A percentile compares a stretch with the other conserved stretches of the same genome.
These are phyloP conservation scores for Veloboletus limbatus DNA, from an alignment of 1,284 basidiomycete species.

Conservation along the genomic window DNA sequence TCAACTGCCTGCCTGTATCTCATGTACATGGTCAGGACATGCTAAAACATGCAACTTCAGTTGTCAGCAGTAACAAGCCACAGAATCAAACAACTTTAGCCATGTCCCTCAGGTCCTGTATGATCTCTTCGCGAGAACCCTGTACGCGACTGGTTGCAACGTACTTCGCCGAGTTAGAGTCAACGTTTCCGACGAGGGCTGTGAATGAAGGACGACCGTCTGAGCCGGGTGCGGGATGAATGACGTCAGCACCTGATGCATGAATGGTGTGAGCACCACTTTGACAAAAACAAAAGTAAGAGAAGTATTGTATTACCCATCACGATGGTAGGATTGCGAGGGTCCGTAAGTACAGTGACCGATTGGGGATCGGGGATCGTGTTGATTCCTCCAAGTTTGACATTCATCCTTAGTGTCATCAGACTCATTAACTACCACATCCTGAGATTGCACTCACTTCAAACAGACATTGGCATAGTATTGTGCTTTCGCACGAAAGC, in stretches of 20 bases:
- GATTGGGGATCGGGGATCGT: conserved; percentile 63
- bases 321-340: conserved; percentile 69
- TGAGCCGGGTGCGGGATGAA: conserved; percentile 74
- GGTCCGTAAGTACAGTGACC: conserved; percentile 60
- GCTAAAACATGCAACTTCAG: conserved; percentile 34
- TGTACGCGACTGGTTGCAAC: conserved; percentile 61
- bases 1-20: conserved; percentile 51
- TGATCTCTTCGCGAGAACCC: conserved; percentile 68
- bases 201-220: conserved; percentile 74
- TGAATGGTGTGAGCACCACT: conserved; percentile 3
- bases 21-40: conserved; percentile 54
- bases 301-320: conserved; percentile 51
- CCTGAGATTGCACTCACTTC: conserved; percentile 50
- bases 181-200: conserved; percentile 70
- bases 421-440: not conserved
- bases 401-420: conserved; percentile 58
- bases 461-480: conserved; percentile 77
- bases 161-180: conserved; percentile 58
- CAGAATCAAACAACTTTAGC: conserved; percentile 39
- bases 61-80: not conserved
- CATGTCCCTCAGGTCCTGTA: conserved; percentile 66
- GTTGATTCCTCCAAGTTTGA: conserved; percentile 79
- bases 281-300: not conserved
- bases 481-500: conserved; percentile 60
- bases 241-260: conserved; percentile 65